Evolutionary conservation across 345 rosid species (phyloP).

Genomic region (Chamaenerion angustifolium): DNA sequence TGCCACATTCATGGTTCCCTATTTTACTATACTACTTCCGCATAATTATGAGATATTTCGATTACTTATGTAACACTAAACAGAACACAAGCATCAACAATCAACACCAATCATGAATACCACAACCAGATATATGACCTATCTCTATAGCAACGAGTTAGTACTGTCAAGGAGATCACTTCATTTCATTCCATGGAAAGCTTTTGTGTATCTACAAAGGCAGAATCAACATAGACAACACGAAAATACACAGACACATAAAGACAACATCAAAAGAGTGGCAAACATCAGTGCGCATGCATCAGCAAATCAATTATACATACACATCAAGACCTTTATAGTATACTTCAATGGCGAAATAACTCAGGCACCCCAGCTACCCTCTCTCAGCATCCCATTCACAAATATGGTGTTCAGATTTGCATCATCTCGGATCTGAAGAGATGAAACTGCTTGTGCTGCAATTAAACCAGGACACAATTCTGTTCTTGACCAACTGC

Average conservation of each 20-base stretch:
- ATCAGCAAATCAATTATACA: too few relatives aligned
- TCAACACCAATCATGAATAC: slow-evolving; percentile 21
- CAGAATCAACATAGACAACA: too few relatives aligned
- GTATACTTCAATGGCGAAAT: background rate
- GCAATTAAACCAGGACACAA: slow-evolving; percentile 55
- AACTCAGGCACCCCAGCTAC: slow-evolving; percentile 6
- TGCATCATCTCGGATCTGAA: slow-evolving; percentile 57
- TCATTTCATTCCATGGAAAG: too few relatives aligned
- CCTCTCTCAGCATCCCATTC: slow-evolving; percentile 46
- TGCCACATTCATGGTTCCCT: too few relatives aligned
- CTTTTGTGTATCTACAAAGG: too few relatives aligned
- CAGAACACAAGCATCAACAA: too few relatives aligned
- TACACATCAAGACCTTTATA: too few relatives aligned
- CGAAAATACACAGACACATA: too few relatives aligned
- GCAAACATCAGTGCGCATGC: background rate
- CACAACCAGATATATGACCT: slow-evolving; percentile 30
- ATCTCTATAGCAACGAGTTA: background rate
- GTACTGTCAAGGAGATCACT: slow-evolving; percentile 3
- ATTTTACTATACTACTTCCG: too few relatives aligned
- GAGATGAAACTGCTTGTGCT: slow-evolving; percentile 81
- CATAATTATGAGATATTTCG: too few relatives aligned
- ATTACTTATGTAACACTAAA: too few relatives aligned
- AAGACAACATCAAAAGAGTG: too few relatives aligned
- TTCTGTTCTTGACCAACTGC: slow-evolving; percentile 33
- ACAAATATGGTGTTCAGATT: slow-evolving; percentile 19